Conservation (phyloP, 768 basidiomycete genomes). For the Leucocoprinus leucothites region DNA sequence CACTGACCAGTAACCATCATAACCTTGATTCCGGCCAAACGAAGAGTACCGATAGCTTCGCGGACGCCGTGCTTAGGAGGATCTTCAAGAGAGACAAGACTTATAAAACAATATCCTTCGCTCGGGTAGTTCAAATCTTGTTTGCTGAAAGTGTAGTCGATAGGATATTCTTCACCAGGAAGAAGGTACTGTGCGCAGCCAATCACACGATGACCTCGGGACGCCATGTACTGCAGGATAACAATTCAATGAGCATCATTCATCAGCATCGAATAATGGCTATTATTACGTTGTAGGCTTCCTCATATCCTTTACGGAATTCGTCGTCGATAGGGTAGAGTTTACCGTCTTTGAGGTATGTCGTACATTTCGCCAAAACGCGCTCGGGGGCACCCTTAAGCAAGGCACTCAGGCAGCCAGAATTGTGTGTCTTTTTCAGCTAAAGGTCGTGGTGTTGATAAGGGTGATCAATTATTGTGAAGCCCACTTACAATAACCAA, state of each 20-base stretch:
- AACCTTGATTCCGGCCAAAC: slow-evolving; percentile 70
- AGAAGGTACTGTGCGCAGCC: slow-evolving; percentile 66
- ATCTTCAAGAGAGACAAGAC: slow-evolving; percentile 66
- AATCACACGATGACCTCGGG: slow-evolving; percentile 72
- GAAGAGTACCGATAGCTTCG: slow-evolving; percentile 67
- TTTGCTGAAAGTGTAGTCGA: slow-evolving; percentile 49
- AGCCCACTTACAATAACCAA: slow-evolving; percentile 52
- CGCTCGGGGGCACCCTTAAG: slow-evolving; percentile 74
- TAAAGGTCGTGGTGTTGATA: slow-evolving; percentile 17
- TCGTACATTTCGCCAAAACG: slow-evolving; percentile 60
- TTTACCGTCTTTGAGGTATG: slow-evolving; percentile 53
- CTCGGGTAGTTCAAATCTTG: slow-evolving; percentile 52
- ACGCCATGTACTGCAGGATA: slow-evolving; percentile 61
- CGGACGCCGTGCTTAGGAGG: slow-evolving; percentile 71
- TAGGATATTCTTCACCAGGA: slow-evolving; percentile 43
- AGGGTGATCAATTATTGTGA: neutral
- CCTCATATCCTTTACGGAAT: slow-evolving; percentile 53
- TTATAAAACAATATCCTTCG: slow-evolving; percentile 59
- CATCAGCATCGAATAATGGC: neutral
- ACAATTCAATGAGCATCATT: neutral
- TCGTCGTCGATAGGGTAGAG: slow-evolving; percentile 47
- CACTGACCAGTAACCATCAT: slow-evolving; percentile 70
- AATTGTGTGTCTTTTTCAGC: slow-evolving; percentile 53
- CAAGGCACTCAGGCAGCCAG: slow-evolving; percentile 49
- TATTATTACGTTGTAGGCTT: slow-evolving; percentile 53